Evolutionary conservation across 495 filamentous ascomycete species (phyloP).

Genomic region (Penicillium lagena): DNA sequence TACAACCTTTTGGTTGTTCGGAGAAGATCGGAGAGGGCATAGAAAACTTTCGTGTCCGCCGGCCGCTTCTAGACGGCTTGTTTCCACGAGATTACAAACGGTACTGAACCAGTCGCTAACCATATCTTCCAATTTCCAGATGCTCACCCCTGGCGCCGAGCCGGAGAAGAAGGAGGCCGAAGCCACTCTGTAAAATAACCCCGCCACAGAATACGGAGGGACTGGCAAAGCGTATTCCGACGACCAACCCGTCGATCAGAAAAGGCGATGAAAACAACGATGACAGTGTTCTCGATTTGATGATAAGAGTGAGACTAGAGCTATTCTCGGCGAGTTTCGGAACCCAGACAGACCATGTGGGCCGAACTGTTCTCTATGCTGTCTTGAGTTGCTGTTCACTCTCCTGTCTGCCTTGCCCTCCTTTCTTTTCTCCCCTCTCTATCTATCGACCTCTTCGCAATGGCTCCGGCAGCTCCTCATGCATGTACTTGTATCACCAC

Average conservation of each 20-base stretch:
- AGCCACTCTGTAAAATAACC: slow-evolving; percentile 36
- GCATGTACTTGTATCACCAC: slow-evolving; percentile 40
- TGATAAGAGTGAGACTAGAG: too few relatives aligned
- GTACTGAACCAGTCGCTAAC: slow-evolving; percentile 8
- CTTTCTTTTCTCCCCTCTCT: slow-evolving; percentile 13
- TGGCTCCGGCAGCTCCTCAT: slow-evolving; percentile 36
- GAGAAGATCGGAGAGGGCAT: not conserved
- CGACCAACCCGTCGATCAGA: not conserved
- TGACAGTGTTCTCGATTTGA: not conserved
- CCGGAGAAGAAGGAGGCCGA: slow-evolving; percentile 30
- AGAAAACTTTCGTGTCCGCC: slow-evolving; percentile 5
- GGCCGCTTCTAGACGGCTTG: not conserved
- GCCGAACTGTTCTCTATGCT: not conserved
- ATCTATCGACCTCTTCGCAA: slow-evolving; percentile 10
- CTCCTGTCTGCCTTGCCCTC: not conserved
- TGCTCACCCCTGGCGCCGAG: slow-evolving; percentile 39
- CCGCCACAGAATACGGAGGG: slow-evolving; percentile 12
- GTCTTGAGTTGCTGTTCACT: not conserved
- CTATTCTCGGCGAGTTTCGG: too few relatives aligned
- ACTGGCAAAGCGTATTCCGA: not conserved
- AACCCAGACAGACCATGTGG: too few relatives aligned
- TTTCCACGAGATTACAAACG: not conserved
- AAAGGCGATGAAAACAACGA: not conserved
- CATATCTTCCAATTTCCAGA: slow-evolving; percentile 16
- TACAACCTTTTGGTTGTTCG: not conserved